phyloP scores from a whole-genome alignment of 2,329 filamentous ascomycete genomes.

The Xylariaceae sp. region DNA sequence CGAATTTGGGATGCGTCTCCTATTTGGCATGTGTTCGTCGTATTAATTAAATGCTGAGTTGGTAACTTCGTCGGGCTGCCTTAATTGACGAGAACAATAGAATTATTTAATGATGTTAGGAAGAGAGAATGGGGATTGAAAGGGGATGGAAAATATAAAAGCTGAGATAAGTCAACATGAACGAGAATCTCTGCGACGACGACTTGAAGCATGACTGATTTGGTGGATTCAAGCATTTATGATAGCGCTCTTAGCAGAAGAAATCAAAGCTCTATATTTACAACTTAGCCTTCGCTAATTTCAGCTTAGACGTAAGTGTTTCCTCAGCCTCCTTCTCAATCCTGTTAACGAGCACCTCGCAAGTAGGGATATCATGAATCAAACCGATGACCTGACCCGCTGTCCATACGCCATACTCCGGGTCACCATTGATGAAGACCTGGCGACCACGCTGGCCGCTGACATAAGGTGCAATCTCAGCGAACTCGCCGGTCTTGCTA shows the following conservation, averaged over 20 bases:
- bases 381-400: slow-evolving; percentile 91
- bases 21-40: too few relatives aligned
- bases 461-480: slow-evolving; percentile 80
- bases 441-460: slow-evolving; percentile 86
- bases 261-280: slow-evolving; percentile 30
- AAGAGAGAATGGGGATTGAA: too few relatives aligned
- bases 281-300: slow-evolving; percentile 57
- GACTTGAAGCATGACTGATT: too few relatives aligned
- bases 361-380: slow-evolving; percentile 79
- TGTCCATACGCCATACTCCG: slow-evolving; percentile 93
- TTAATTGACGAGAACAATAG: too few relatives aligned
- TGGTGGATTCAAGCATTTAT: neutral
- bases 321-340: slow-evolving; percentile 75
- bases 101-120: too few relatives aligned
- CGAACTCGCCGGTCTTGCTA: slow-evolving; percentile 81
- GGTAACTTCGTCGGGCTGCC: too few relatives aligned
- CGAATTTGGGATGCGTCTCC: too few relatives aligned
- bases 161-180: too few relatives aligned
- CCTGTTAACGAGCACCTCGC: slow-evolving; percentile 61
- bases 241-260: neutral
- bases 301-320: slow-evolving; percentile 56
- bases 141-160: too few relatives aligned
- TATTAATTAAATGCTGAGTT: too few relatives aligned
- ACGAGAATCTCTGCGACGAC: too few relatives aligned
- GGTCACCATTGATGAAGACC: slow-evolving; percentile 89